Percentiles rank a stretch among this genome's conserved stretches.
Conservation (phyloP, 1,139 yeast species). For the Hemisphaericaspora xylofermentans region DNA sequence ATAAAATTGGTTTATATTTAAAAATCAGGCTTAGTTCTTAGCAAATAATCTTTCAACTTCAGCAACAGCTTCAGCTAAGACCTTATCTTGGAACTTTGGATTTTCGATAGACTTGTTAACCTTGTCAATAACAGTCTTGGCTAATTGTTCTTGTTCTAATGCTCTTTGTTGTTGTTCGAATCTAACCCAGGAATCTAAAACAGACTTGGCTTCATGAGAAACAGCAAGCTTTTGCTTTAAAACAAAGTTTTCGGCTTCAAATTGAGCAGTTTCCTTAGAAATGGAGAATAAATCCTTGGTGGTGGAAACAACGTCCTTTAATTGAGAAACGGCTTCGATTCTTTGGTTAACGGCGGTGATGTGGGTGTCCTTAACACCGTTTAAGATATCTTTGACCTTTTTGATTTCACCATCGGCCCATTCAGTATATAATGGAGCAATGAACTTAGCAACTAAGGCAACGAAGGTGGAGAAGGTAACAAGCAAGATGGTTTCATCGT, state of each 20-base stretch:
- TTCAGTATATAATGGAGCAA: constrained; percentile 92
- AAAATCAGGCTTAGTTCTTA: constrained; percentile 30
- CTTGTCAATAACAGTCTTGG: constrained; percentile 82
- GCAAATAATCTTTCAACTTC: constrained; percentile 86
- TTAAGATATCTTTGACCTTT: constrained; percentile 77
- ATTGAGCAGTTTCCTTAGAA: constrained; percentile 93
- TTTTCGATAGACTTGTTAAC: constrained; percentile 81
- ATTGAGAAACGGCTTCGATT: constrained; percentile 82
- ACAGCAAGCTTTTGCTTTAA: constrained; percentile 87
- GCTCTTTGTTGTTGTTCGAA: constrained; percentile 96
- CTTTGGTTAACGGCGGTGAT: constrained; percentile 90
- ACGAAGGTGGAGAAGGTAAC: constrained; percentile 77
- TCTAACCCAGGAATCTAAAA: constrained; percentile 98
- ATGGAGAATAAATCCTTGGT: constrained; percentile 90
- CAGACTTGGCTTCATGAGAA: constrained; percentile 88
- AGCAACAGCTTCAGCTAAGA: constrained; percentile 84
- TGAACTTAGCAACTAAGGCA: constrained; percentile 76
- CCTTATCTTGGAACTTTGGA: constrained; percentile 92
- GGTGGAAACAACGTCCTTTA: constrained; percentile 88
- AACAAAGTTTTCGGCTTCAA: constrained; percentile 92
- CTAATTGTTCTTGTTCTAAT: constrained; percentile 90
- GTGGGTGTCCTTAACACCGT: constrained; percentile 87
- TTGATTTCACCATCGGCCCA: constrained; percentile 93
- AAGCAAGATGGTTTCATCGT: constrained; percentile 88
- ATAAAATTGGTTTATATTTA: neutral